Evolutionary conservation across 805 yeast species (phyloP).

Genomic region (Candida chilensis): DNA sequence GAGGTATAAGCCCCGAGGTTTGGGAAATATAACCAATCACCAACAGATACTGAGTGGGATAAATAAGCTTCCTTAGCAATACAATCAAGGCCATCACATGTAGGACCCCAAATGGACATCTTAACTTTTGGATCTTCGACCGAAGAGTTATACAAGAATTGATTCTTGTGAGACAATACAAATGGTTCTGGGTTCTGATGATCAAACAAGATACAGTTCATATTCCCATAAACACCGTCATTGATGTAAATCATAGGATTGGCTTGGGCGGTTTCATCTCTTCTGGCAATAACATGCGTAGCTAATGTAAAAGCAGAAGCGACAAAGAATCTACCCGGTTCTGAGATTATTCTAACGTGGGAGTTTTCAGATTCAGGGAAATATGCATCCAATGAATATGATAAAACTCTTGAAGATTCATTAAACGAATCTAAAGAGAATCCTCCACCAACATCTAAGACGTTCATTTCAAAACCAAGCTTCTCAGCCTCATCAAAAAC

Average conservation of each 20-base stretch:
- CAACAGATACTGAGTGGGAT: constrained; percentile 57
- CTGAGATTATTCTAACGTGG: constrained; percentile 59
- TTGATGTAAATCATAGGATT: constrained; percentile 76
- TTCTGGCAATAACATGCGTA: constrained; percentile 76
- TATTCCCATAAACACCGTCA: constrained; percentile 93
- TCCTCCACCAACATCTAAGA: constrained; percentile 93
- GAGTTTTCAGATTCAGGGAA: constrained; percentile 39
- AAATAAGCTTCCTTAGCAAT: constrained; percentile 45
- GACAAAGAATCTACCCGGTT: constrained; percentile 88
- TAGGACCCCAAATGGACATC: constrained; percentile 94
- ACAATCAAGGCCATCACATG: constrained; percentile 95
- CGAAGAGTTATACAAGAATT: constrained; percentile 24
- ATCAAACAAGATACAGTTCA: constrained; percentile 90
- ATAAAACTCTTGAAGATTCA: constrained; percentile 48
- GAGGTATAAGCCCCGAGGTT: constrained; percentile 87
- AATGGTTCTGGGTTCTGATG: constrained; percentile 74
- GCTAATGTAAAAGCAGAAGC: constrained; percentile 82
- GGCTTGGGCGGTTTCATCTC: constrained; percentile 27
- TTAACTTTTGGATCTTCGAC: constrained; percentile 15
- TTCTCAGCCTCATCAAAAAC: constrained; percentile 54
- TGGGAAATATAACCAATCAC: constrained; percentile 89
- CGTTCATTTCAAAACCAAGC: constrained; percentile 36
- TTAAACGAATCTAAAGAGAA: constrained; percentile 59
- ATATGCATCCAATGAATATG: constrained; percentile 39
- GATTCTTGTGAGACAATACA: constrained; percentile 48